Base-by-base conservation (phyloP, 805 yeast genomes). In the Pichia exigua region DNA sequence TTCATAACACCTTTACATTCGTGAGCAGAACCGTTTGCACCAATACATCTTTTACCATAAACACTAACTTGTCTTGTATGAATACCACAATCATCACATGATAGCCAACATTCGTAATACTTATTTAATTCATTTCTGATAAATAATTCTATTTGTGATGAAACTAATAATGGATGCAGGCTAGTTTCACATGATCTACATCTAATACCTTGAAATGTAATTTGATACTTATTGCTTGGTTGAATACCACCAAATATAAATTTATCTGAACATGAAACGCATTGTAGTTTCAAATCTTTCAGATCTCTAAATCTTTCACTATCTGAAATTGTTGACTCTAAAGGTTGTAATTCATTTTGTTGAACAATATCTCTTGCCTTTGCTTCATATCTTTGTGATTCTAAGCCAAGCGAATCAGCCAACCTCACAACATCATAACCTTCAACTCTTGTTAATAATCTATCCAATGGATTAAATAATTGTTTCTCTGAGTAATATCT, bases 21-120 rank as follows among this genome's bases (percentile, higher is more conserved):
- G 56, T 72, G 76, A 1, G 83, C 81, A 42, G 71, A 75, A 2
- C 87, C 87, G 61, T 75, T 76, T 52, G 66, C 66, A 42, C 87
- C 85, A 53, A 89, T 74, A 66, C 98, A 90, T 58, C 92, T 77
- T 59, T 83, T 81, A 49, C 98, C 98, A 62, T 87, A 89, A 4
- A 91, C 97, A 21, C 91, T 81, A 24, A 94, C 77, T 63, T 91
- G 96, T 55, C 96, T 76, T 0, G 97, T 91, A 17, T 75, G 74
- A 49, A 79, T 73, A 2, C 86, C 87, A 70, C 98, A 92, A 60
- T 94, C 97, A 65, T 87, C 95, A 71, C 99, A 94, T 0, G 67
- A 69, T 45, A 90, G 70, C 88, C 94, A 82, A 5, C 91, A 92
- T n/a, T 87, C 82, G 65, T 94, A 94, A 66, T 91, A 94, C 32